A percentile compares a stretch with the other conserved stretches of the same genome.
phyloP scores from a whole-genome alignment of 2,329 filamentous ascomycete species.

The Hansfordia pulvinata region DNA sequence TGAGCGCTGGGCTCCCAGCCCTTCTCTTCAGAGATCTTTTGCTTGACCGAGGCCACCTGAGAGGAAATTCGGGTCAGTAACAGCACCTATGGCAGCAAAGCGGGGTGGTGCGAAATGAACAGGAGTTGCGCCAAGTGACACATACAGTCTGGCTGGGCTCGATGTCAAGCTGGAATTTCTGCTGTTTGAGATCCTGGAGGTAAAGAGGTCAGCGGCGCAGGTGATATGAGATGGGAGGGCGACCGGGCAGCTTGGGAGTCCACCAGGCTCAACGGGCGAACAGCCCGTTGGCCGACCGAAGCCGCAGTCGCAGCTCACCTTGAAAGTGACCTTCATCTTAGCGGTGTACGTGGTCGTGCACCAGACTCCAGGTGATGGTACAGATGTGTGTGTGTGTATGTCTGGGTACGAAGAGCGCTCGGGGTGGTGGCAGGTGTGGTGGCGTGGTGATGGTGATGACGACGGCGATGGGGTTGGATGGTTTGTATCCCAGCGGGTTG shows the following conservation, averaged over 20 bases:
- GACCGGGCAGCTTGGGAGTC: no score
- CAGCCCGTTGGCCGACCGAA: constrained; percentile 1
- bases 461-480: no score
- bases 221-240: no score
- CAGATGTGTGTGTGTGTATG: no score
- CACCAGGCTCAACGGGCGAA: neutral
- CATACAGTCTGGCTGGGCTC: constrained; percentile 85
- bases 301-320: constrained; percentile 37
- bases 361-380: no score
- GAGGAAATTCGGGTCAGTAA: constrained; percentile 9
- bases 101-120: constrained; percentile 5
- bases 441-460: no score
- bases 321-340: constrained; percentile 62
- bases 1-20: constrained; percentile 83
- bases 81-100: constrained; percentile 4
- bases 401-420: no score
- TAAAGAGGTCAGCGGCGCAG: no score
- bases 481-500: no score
- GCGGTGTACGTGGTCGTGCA: no score
- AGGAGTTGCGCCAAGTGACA: constrained; percentile 16
- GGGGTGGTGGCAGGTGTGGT: no score
- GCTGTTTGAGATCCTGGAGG: constrained; percentile 95
- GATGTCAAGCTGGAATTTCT: constrained; percentile 94
- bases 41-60: constrained; percentile 81
- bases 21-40: constrained; percentile 83